Evolutionary conservation across 805 yeast species (phyloP).

Genomic region (Zygosaccharomyces bisporus): DNA sequence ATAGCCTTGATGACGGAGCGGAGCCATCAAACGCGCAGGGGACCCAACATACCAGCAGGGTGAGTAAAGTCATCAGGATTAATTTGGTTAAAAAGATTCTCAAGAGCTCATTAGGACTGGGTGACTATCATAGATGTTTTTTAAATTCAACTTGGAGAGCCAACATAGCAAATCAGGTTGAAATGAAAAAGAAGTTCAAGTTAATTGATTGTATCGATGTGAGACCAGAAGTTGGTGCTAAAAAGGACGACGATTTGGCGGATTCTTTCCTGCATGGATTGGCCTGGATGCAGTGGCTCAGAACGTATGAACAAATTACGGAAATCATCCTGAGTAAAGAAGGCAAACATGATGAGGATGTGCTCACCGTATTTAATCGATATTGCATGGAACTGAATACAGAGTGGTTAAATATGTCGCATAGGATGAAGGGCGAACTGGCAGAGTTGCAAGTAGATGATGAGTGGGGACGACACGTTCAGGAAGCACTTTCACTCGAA

Average conservation of each 20-base stretch:
- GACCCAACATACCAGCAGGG: not conserved
- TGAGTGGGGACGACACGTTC: not conserved
- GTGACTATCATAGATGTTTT: slow-evolving; percentile 1
- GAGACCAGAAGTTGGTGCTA: slow-evolving; percentile 22
- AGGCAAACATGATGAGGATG: slow-evolving; percentile 10
- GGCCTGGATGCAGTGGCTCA: slow-evolving; percentile 44
- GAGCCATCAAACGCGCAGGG: not conserved
- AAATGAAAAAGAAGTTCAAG: slow-evolving; percentile 7
- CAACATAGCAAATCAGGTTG: slow-evolving; percentile 5
- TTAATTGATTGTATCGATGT: slow-evolving; percentile 12
- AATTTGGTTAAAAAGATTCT: slow-evolving; percentile 11
- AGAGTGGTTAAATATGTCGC: slow-evolving; percentile 7
- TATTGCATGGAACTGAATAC: slow-evolving; percentile 12
- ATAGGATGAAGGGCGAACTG: slow-evolving; percentile 6
- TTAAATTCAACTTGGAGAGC: slow-evolving; percentile 12
- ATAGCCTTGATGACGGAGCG: not conserved
- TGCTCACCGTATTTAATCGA: slow-evolving; percentile 12
- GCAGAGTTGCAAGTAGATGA: slow-evolving; percentile 5
- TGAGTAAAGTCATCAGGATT: slow-evolving; percentile 11
- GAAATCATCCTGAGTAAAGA: slow-evolving; percentile 10
- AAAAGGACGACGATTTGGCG: slow-evolving; percentile 61
- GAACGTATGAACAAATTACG: slow-evolving; percentile 23
- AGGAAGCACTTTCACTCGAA: not conserved
- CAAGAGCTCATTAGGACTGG: slow-evolving; percentile 8
- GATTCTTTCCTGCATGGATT: slow-evolving; percentile 64